These are phyloP conservation scores for Phytophthora kernoviae DNA, from an alignment of 352 stramenopile genomes.

Conservation along the genomic window DNA sequence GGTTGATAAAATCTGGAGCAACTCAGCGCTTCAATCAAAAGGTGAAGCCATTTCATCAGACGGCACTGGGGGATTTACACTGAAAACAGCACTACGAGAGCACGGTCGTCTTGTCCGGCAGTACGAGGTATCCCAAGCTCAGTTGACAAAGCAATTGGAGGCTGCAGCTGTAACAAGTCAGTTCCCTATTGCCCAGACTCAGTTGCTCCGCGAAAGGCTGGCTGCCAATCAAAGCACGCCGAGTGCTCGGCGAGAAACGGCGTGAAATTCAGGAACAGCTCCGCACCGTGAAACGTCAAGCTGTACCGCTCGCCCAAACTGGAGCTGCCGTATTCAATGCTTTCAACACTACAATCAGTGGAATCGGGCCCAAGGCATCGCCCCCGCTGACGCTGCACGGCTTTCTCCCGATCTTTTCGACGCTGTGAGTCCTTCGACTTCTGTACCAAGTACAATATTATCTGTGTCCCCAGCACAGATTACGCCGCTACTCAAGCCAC, in stretches of 20 bases:
- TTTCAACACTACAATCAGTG: conserved; percentile 33
- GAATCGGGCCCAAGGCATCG: neutral
- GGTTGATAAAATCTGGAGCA: conserved; percentile 57
- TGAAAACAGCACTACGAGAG: conserved; percentile 43
- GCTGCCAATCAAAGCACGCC: conserved; percentile 26
- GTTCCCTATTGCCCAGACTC: conserved; percentile 48
- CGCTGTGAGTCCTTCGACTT: conserved; percentile 1
- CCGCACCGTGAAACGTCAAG: conserved; percentile 22
- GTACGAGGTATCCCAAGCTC: conserved; percentile 18
- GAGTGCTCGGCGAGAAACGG: conserved; percentile 10
- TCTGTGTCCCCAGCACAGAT: neutral
- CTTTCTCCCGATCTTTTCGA: conserved; percentile 39
- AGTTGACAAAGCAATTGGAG: conserved; percentile 51
- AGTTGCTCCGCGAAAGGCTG: conserved; percentile 34
- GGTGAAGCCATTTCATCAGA: neutral
- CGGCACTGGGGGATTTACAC: conserved; percentile 9
- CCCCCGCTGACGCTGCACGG: conserved; percentile 34
- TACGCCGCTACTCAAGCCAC: conserved; percentile 1
- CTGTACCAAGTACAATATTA: neutral
- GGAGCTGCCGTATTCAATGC: conserved; percentile 50
- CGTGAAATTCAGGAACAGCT: conserved; percentile 18
- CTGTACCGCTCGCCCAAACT: conserved; percentile 19
- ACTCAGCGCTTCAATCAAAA: neutral
- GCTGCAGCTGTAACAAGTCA: conserved; percentile 44
- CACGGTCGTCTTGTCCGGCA: conserved; percentile 22